Conservation (phyloP, 148 eudicot genomes). For the Nepenthes mirabilis region DNA sequence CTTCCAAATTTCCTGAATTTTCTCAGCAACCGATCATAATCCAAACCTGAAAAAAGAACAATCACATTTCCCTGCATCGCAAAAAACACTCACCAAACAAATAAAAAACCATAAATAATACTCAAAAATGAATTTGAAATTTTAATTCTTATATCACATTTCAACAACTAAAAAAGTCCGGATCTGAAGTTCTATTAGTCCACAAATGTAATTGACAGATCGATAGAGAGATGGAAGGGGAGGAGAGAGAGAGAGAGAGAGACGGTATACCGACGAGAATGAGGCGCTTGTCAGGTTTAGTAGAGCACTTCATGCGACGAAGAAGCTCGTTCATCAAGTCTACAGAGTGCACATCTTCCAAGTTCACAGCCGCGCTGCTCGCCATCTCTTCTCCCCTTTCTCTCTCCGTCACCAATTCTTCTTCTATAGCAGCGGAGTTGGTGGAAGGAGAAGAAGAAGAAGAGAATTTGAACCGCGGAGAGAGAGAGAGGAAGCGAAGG, state of each 20-base stretch:
- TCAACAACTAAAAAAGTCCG: no score
- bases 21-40: no score
- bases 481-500: background rate
- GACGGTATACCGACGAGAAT: conserved; percentile 56
- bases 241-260: background rate
- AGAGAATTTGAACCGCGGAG: conserved; percentile 2
- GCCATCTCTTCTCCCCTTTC: conserved; percentile 19
- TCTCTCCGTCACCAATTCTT: no score
- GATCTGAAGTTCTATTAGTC: background rate
- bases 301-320: conserved; percentile 84
- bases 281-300: conserved; percentile 90
- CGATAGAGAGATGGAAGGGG: background rate
- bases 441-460: no score
- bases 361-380: conserved; percentile 19
- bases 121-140: no score
- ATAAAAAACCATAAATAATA: no score
- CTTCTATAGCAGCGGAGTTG: no score
- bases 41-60: no score
- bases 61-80: no score
- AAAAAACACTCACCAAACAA: no score
- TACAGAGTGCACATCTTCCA: conserved; percentile 65
- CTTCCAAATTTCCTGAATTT: no score
- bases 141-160: no score
- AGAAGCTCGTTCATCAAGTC: conserved; percentile 87
- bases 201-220: background rate